These are phyloP conservation scores for Mrakia gelida DNA, from an alignment of 768 basidiomycete genomes.

Conservation along the genomic window DNA sequence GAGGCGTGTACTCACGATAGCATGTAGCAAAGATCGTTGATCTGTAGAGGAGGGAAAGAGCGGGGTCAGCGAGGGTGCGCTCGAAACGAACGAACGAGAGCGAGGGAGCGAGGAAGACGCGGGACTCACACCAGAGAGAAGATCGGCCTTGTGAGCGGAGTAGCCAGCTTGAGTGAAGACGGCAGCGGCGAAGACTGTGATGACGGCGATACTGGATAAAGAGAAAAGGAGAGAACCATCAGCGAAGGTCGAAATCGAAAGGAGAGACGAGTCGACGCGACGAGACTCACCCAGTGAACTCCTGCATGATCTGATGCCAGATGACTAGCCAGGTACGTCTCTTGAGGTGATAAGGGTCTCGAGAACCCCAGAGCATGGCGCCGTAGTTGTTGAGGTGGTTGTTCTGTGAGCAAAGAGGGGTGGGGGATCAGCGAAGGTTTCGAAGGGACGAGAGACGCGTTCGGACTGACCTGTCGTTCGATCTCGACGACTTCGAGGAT, in stretches of 20 bases:
- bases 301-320: conserved; percentile 37
- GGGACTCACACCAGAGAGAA: conserved; percentile 30
- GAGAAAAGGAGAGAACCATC: not conserved
- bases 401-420: conserved; percentile 1
- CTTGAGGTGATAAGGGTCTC: conserved; percentile 14
- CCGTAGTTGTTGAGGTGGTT: conserved; percentile 4
- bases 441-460: not conserved
- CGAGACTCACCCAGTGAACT: conserved; percentile 29
- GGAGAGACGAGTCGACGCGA: not conserved
- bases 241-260: not conserved
- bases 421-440: not conserved
- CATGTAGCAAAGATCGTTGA: conserved; percentile 36
- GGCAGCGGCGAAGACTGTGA: conserved; percentile 12
- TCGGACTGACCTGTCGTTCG: conserved; percentile 25
- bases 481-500: conserved; percentile 36
- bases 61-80: no score
- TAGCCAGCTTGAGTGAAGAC: conserved; percentile 36
- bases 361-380: conserved; percentile 33
- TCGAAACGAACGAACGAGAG: no score
- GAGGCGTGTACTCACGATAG: no score
- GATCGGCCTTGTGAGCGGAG: conserved; percentile 33
- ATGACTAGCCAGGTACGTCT: conserved; percentile 34
- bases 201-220: conserved; percentile 33
- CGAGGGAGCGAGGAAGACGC: no score
- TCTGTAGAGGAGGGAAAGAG: no score